phyloP scores from a whole-genome alignment of 176 grass and related monocot species.

The Eragrostis curvula region DNA sequence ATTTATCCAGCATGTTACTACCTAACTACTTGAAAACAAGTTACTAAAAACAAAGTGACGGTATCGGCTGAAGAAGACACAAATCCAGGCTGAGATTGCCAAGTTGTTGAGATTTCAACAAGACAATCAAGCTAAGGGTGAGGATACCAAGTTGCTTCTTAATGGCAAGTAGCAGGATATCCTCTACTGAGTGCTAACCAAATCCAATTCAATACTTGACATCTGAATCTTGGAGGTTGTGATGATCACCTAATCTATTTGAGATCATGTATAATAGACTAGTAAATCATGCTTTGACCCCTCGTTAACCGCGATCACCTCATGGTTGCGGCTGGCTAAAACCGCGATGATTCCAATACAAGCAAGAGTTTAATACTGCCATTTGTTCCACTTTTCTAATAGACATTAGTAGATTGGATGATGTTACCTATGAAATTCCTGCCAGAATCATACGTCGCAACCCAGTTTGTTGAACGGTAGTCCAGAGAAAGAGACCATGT shows the following conservation, averaged over 20 bases:
- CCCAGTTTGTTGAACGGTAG: background rate
- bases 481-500: background rate
- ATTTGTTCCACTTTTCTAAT: background rate
- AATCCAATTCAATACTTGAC: conserved; percentile 3
- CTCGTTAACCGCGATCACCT: conserved; percentile 10
- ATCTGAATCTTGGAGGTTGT: conserved; percentile 23
- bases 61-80: background rate
- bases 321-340: background rate
- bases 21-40: background rate
- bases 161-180: background rate
- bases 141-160: background rate
- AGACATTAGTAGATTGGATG: background rate
- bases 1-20: conserved; percentile 11
- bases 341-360: conserved; percentile 6
- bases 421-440: background rate
- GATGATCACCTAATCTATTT: background rate
- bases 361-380: background rate
- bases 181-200: background rate
- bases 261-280: background rate
- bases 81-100: conserved; percentile 8
- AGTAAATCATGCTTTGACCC: conserved; percentile 2
- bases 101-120: background rate
- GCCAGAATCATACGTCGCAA: background rate
- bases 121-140: background rate
- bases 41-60: too few relatives aligned